phyloP scores from a whole-genome alignment of 805 yeast genomes.

The Candida nitratophila region DNA sequence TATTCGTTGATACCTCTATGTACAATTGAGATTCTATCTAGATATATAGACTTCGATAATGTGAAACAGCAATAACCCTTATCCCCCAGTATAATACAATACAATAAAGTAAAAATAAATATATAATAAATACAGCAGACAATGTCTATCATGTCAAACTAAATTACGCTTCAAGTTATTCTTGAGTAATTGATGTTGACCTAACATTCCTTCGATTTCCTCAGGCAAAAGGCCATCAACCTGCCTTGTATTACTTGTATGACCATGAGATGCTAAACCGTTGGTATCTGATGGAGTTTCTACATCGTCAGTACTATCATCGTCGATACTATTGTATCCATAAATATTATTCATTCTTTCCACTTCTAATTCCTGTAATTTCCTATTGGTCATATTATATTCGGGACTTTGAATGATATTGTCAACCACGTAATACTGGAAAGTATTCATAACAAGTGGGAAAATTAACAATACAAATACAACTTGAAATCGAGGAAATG shows the following conservation, averaged over 20 bases:
- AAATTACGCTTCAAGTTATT: neutral
- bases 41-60: no score
- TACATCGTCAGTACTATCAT: neutral
- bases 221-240: neutral
- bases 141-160: no score
- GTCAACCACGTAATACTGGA: conserved; percentile 69
- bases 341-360: neutral
- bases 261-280: no score
- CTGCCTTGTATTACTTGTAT: no score
- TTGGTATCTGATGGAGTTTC: no score
- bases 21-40: no score
- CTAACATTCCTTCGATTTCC: neutral
- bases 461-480: conserved; percentile 80
- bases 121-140: no score
- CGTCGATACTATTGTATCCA: neutral
- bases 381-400: conserved; percentile 19
- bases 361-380: conserved; percentile 5
- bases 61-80: no score
- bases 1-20: no score
- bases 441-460: conserved; percentile 65
- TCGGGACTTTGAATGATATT: conserved; percentile 60
- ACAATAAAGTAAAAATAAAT: no score
- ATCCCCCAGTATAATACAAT: no score
- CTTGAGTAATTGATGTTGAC: neutral
- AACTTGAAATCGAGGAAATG: conserved; percentile 75